Conservation (phyloP, 352 stramenopile species). For the Phytophthora meadii region DNA sequence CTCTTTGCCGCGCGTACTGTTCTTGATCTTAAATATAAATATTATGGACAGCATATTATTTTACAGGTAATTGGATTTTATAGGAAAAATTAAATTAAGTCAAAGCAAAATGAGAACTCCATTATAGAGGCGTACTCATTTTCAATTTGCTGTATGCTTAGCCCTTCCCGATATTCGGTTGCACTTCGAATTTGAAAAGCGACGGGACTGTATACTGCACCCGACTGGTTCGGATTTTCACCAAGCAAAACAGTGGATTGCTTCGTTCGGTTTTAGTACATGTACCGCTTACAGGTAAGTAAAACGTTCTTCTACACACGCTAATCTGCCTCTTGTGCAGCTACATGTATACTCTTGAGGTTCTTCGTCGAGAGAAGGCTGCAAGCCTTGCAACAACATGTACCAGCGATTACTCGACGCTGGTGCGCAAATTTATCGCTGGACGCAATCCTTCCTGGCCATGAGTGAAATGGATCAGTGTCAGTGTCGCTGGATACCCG, state of each 20-base stretch:
- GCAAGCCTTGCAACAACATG: too few relatives aligned
- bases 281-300: background rate
- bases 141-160: background rate
- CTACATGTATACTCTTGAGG: too few relatives aligned
- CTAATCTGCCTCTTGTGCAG: too few relatives aligned
- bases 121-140: background rate
- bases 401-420: too few relatives aligned
- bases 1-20: conserved; percentile 1
- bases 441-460: too few relatives aligned
- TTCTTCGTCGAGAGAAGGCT: too few relatives aligned
- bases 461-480: too few relatives aligned
- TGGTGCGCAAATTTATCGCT: too few relatives aligned
- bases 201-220: conserved; percentile 1
- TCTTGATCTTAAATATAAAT: background rate
- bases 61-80: background rate
- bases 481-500: too few relatives aligned
- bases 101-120: background rate
- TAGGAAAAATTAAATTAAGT: too few relatives aligned
- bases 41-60: background rate
- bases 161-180: conserved; percentile 11
- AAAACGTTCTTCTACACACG: too few relatives aligned
- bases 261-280: background rate
- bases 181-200: conserved; percentile 15
- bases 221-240: conserved; percentile 4
- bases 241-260: background rate